Conservation (phyloP, 2,329 filamentous ascomycete species). For the Colletotrichum caudatum region DNA sequence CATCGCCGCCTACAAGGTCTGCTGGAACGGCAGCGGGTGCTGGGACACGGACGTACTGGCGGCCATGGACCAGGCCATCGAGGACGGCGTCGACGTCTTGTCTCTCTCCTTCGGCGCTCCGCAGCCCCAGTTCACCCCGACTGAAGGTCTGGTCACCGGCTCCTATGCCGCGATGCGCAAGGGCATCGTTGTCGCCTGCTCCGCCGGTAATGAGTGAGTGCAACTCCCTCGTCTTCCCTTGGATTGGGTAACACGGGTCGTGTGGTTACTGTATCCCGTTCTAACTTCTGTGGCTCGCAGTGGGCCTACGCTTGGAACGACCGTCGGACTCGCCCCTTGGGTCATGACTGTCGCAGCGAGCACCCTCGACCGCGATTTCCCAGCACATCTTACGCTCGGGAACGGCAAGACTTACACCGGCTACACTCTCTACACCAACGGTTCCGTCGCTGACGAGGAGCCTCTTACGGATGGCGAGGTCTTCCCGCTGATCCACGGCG, state of each 20-base stretch:
- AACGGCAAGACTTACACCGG: conserved; percentile 32
- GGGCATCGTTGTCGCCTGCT: conserved; percentile 17
- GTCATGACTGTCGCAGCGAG: conserved; percentile 30
- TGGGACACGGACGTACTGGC: conserved; percentile 25
- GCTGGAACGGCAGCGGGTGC: conserved; percentile 14
- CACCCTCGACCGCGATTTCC: conserved; percentile 35
- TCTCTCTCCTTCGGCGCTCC: conserved; percentile 17
- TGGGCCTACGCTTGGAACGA: neutral
- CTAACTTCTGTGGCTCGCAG: neutral
- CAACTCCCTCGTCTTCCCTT: too few relatives aligned
- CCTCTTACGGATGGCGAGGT: conserved; percentile 15
- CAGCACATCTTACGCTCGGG: conserved; percentile 19
- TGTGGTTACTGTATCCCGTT: neutral
- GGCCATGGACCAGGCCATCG: conserved; percentile 30
- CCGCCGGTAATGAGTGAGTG: conserved; percentile 16
- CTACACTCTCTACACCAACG: conserved; percentile 16
- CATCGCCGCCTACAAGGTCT: conserved; percentile 32
- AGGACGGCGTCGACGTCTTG: conserved; percentile 33
- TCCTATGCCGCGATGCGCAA: conserved; percentile 17
- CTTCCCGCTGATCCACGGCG: conserved; percentile 4
- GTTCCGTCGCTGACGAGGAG: conserved; percentile 20
- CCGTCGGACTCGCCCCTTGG: conserved; percentile 15
- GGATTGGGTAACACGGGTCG: neutral
- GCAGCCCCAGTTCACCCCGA: neutral
- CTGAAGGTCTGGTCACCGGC: neutral